Percentiles rank a stretch among this genome's conserved stretches.
phyloP scores from a whole-genome alignment of 805 yeast genomes.

The Sungouiozyma intestinalis region DNA sequence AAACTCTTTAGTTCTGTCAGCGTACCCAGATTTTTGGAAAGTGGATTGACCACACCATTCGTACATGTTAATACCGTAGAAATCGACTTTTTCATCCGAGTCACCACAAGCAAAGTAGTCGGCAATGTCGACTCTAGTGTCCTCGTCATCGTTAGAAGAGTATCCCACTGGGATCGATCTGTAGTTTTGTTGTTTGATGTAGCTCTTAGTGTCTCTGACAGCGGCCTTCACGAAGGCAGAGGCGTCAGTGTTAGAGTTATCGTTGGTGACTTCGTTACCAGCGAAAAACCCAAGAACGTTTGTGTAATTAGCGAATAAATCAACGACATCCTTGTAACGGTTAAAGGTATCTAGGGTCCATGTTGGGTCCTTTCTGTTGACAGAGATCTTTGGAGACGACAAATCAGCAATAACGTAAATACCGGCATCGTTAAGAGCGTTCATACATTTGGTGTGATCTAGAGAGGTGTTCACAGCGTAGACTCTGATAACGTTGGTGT shows the following conservation, averaged over 20 bases:
- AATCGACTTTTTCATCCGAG: constrained; percentile 54
- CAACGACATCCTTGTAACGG: constrained; percentile 63
- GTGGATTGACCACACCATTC: constrained; percentile 74
- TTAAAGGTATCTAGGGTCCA: constrained; percentile 55
- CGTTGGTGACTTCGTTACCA: constrained; percentile 76
- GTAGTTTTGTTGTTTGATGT: constrained; percentile 51
- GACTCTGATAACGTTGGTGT: constrained; percentile 65
- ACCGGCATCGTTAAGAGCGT: constrained; percentile 56
- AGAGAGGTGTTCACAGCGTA: constrained; percentile 56
- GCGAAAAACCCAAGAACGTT: constrained; percentile 77
- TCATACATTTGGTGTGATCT: constrained; percentile 65
- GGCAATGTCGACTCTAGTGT: constrained; percentile 56
- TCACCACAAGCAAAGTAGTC: constrained; percentile 73
- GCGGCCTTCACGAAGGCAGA: constrained; percentile 81
- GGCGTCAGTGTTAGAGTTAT: constrained; percentile 53
- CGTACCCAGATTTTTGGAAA: constrained; percentile 53
- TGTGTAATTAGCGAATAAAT: constrained; percentile 55
- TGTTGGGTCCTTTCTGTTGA: constrained; percentile 49
- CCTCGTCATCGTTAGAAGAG: constrained; percentile 66
- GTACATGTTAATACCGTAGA: constrained; percentile 83
- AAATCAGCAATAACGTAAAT: constrained; percentile 75
- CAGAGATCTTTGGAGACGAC: constrained; percentile 54
- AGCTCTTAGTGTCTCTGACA: constrained; percentile 62
- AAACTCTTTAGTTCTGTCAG: constrained; percentile 53
- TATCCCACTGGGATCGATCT: constrained; percentile 72